Evolutionary conservation across 768 basidiomycete genomes (phyloP).

Genomic region (Leccinellum albellum): DNA sequence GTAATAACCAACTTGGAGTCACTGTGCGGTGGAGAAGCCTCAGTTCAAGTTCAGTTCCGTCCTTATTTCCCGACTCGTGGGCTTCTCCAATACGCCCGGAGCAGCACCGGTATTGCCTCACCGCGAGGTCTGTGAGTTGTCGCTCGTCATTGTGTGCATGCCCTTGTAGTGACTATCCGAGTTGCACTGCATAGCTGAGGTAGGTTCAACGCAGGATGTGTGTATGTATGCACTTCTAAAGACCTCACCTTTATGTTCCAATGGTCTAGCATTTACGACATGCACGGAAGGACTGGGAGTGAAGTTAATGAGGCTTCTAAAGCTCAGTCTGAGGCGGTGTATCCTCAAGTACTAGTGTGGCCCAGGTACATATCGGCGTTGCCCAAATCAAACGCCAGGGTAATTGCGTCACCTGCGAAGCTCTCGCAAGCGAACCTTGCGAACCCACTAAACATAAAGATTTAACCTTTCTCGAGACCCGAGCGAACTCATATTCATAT

Average conservation of each 20-base stretch:
- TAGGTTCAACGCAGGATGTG: not conserved
- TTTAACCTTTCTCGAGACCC: not conserved
- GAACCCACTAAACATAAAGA: not conserved
- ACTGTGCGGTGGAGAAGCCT: too few species aligned
- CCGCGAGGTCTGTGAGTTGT: not conserved
- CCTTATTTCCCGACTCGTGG: not conserved
- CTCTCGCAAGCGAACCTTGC: not conserved
- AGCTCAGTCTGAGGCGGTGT: conserved; percentile 10
- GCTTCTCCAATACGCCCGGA: not conserved
- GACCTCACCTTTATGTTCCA: not conserved
- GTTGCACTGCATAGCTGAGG: not conserved
- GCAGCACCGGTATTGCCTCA: not conserved
- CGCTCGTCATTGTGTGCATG: not conserved
- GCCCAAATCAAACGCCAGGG: not conserved
- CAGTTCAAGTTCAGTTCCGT: not conserved
- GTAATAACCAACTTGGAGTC: too few species aligned
- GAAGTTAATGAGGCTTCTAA: not conserved
- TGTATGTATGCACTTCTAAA: not conserved
- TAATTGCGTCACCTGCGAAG: not conserved
- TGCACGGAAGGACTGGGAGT: not conserved
- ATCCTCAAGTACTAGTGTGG: not conserved
- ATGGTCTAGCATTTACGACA: not conserved
- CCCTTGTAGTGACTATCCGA: not conserved
- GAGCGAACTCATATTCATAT: not conserved
- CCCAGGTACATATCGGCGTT: not conserved